A percentile compares a stretch with the other conserved stretches of the same genome.
phyloP scores from a whole-genome alignment of 192 early-diverging fungal genomes.

The Coemansia sp. region DNA sequence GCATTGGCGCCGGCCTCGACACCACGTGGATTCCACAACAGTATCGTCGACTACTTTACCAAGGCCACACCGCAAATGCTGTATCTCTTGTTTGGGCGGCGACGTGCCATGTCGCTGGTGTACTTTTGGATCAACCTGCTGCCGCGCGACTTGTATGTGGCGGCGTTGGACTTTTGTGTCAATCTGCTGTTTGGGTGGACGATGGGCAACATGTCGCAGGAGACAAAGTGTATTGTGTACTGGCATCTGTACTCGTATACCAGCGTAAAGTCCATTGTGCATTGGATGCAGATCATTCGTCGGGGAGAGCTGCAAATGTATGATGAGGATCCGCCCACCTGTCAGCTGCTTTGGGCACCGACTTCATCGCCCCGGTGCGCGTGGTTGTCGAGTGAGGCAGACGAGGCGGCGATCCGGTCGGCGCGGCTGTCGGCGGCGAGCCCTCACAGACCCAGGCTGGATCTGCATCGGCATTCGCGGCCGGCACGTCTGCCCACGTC shows the following conservation, averaged over 20 bases:
- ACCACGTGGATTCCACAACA: constrained; percentile 74
- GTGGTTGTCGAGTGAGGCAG: not conserved
- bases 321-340: constrained; percentile 66
- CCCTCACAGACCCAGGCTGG: not conserved
- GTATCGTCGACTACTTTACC: constrained; percentile 71
- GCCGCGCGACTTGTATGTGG: constrained; percentile 65
- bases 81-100: constrained; percentile 84
- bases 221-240: constrained; percentile 74
- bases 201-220: constrained; percentile 57
- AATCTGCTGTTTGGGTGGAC: constrained; percentile 83
- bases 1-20: constrained; percentile 88
- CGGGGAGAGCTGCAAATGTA: constrained; percentile 87
- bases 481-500: constrained; percentile 16
- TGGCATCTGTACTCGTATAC: constrained; percentile 84
- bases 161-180: constrained; percentile 64
- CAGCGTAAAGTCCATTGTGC: constrained; percentile 87
- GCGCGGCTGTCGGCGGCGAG: not conserved
- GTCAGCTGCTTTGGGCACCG: constrained; percentile 38
- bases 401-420: not conserved
- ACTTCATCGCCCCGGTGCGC: not conserved
- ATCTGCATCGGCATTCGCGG: constrained; percentile 8
- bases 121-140: constrained; percentile 83
- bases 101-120: constrained; percentile 67
- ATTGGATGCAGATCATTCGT: constrained; percentile 95
- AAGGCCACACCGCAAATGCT: constrained; percentile 81